Conservation (phyloP, 306 rosid genomes). For the Casuarina cunninghamiana region DNA sequence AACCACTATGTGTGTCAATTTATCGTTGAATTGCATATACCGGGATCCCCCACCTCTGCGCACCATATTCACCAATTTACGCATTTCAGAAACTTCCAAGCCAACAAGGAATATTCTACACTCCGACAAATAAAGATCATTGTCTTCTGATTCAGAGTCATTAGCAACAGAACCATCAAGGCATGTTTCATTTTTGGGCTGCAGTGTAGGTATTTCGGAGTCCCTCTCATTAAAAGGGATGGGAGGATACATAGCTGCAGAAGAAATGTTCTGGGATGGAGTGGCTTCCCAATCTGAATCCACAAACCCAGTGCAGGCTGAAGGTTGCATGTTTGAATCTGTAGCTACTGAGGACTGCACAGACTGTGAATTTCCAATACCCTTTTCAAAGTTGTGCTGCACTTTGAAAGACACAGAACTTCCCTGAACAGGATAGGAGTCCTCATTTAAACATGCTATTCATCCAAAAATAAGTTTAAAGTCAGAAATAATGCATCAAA, state of each 20-base stretch:
- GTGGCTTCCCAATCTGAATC: slow-evolving; percentile 63
- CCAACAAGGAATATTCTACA: slow-evolving; percentile 82
- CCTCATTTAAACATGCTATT: slow-evolving; percentile 87
- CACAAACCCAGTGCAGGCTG: slow-evolving; percentile 39
- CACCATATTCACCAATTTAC: slow-evolving; percentile 77
- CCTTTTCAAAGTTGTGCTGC: slow-evolving; percentile 65
- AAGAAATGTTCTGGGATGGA: slow-evolving; percentile 47
- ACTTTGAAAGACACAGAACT: slow-evolving; percentile 47
- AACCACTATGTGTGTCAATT: slow-evolving; percentile 80
- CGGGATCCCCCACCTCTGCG: slow-evolving; percentile 93
- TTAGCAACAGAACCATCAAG: slow-evolving; percentile 63
- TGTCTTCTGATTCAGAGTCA: slow-evolving; percentile 87
- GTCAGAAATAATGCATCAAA: slow-evolving; percentile 27
- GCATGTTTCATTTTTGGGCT: slow-evolving; percentile 44
- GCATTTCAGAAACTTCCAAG: slow-evolving; percentile 81
- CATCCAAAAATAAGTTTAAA: slow-evolving; percentile 24
- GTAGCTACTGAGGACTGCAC: slow-evolving; percentile 50
- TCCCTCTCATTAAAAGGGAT: slow-evolving; percentile 44
- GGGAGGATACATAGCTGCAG: slow-evolving; percentile 39
- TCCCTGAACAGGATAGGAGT: slow-evolving; percentile 70
- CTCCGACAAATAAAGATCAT: slow-evolving; percentile 81
- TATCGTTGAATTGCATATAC: slow-evolving; percentile 68
- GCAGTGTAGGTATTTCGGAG: slow-evolving; percentile 39
- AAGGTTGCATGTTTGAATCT: slow-evolving; percentile 49
- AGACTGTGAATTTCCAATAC: slow-evolving; percentile 47